A percentile compares a stretch with the other conserved stretches of the same genome.
Conservation (phyloP, 768 basidiomycete species). For the Exidia glandulosa region DNA sequence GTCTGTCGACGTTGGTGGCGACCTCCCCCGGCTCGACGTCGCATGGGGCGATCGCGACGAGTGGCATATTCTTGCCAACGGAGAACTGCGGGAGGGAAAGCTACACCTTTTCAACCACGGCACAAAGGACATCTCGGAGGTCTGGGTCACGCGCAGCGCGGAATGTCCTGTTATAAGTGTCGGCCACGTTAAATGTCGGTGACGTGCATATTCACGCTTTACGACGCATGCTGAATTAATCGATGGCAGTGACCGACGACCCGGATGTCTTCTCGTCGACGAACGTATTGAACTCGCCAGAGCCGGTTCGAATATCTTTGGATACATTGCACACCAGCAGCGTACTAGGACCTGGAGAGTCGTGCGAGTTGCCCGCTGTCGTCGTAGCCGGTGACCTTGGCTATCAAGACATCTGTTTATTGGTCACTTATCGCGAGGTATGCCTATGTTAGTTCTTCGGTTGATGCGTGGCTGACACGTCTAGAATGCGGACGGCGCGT, state of each 20-base stretch:
- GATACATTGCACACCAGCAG: slow-evolving; percentile 13
- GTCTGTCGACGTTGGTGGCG: slow-evolving; percentile 49
- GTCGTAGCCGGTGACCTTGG: slow-evolving; percentile 41
- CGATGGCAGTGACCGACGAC: not conserved
- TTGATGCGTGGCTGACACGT: not conserved
- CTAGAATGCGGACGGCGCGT: slow-evolving; percentile 38
- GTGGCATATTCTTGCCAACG: slow-evolving; percentile 45
- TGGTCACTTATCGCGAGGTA: slow-evolving; percentile 63
- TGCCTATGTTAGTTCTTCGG: not conserved
- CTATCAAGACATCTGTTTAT: slow-evolving; percentile 40
- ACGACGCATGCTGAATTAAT: not conserved
- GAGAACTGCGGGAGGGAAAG: slow-evolving; percentile 47
- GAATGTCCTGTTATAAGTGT: slow-evolving; percentile 15
- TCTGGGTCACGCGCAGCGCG: slow-evolving; percentile 56
- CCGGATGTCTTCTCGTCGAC: slow-evolving; percentile 32
- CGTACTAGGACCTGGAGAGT: slow-evolving; percentile 36
- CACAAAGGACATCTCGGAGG: slow-evolving; percentile 41
- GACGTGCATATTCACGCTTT: not conserved
- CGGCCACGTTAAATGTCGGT: not conserved
- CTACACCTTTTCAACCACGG: slow-evolving; percentile 64
- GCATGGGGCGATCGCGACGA: slow-evolving; percentile 31
- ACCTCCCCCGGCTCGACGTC: slow-evolving; percentile 47
- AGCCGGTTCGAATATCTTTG: slow-evolving; percentile 38
- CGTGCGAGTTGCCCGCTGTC: slow-evolving; percentile 38
- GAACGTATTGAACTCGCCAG: slow-evolving; percentile 41